Percentiles rank a stretch among this genome's conserved stretches.
Evolutionary conservation across 2,329 filamentous ascomycete species (phyloP).

Genomic region (Clonostachys rhizophaga): DNA sequence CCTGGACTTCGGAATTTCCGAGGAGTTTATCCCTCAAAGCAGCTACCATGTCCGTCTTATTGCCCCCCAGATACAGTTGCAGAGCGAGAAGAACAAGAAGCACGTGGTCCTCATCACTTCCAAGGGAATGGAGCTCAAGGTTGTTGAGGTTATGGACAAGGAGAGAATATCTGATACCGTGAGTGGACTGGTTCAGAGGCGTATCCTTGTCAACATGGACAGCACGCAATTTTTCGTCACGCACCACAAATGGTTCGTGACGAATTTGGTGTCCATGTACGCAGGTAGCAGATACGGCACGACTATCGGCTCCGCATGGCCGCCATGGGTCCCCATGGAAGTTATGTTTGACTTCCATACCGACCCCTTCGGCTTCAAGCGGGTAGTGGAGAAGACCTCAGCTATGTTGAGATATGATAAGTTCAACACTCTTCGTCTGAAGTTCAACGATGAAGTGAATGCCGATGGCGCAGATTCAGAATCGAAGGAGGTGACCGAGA

Average conservation of each 20-base stretch:
- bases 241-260: constrained; percentile 83
- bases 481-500: constrained; percentile 55
- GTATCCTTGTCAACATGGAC: constrained; percentile 94
- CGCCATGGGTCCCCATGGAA: constrained; percentile 96
- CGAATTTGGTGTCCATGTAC: constrained; percentile 84
- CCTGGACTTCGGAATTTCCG: constrained; percentile 70
- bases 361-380: constrained; percentile 95
- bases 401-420: constrained; percentile 94
- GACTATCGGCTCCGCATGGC: constrained; percentile 81
- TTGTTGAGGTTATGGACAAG: constrained; percentile 97
- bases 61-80: constrained; percentile 94
- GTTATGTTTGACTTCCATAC: constrained; percentile 96
- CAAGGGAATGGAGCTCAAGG: constrained; percentile 97
- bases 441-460: constrained; percentile 92
- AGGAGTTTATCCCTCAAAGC: constrained; percentile 86
- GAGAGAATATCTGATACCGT: constrained; percentile 87
- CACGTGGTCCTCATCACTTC: constrained; percentile 95
- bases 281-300: constrained; percentile 91
- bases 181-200: constrained; percentile 89
- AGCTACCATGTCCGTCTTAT: constrained; percentile 94
- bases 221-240: constrained; percentile 98
- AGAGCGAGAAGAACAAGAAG: constrained; percentile 97
- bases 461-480: constrained; percentile 45
- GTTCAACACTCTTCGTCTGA: constrained; percentile 93
- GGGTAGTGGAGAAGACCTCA: constrained; percentile 94